Evolutionary conservation across 2,329 filamentous ascomycete species (phyloP).

Genomic region (Pseudohalonectria lignicola): DNA sequence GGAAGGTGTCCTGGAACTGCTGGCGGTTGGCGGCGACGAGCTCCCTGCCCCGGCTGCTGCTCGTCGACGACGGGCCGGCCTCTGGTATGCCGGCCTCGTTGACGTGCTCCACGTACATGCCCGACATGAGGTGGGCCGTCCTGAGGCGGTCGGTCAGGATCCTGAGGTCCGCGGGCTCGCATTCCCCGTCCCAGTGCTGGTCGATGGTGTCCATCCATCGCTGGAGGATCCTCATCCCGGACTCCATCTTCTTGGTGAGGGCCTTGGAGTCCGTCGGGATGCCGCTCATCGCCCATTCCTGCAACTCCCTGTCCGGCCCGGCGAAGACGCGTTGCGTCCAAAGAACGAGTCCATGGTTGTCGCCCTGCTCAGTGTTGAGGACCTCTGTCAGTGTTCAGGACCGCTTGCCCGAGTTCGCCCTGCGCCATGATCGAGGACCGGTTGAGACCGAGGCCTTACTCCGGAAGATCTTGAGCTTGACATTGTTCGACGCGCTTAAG

Average conservation of each 20-base stretch:
- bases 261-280: not conserved
- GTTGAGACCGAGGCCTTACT: no score
- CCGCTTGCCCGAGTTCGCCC: no score
- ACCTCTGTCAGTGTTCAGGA: no score
- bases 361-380: no score
- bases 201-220: not conserved
- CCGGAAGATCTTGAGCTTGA: no score
- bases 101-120: not conserved
- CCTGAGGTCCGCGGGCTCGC: not conserved
- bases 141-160: not conserved
- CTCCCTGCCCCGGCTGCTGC: not conserved
- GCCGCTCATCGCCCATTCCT: not conserved
- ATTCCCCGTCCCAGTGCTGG: not conserved
- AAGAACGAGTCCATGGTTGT: not conserved
- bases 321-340: not conserved
- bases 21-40: not conserved
- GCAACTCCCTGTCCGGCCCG: no score
- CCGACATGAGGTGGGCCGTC: not conserved
- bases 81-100: no score
- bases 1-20: not conserved
- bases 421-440: no score
- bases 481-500: no score
- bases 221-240: not conserved
- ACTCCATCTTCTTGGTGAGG: not conserved
- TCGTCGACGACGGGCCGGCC: no score